Base-by-base conservation (phyloP, 1,139 yeast genomes). In the Zygosaccharomyces pseudobailii region DNA sequence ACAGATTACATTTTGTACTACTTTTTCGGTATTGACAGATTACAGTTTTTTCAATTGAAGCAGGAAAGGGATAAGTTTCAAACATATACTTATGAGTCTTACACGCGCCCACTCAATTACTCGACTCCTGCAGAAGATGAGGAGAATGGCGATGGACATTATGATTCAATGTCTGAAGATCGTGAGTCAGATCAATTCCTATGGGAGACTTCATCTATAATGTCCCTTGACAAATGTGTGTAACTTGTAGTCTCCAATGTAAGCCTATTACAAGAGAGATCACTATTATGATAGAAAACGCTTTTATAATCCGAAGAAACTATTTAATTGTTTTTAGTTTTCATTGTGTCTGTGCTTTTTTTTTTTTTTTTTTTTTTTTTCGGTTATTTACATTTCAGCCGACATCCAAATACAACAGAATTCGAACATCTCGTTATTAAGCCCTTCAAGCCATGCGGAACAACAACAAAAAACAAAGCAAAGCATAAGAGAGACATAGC, bases 1-100 rank as follows among this genome's bases (percentile, higher is more conserved):
- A 42, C 47, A 25, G 63, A 63, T 45, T 53, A 55, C 42, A 13
- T 58, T 6, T 33, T 58, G 23, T 57, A 58, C 51, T 56, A 54
- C 38, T n/a, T 58, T 4, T 56, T 61, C 28, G 63, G 63, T 6
- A 46, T 50, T 9, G 67, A 62, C 46, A 50, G 53, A 21, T 39
- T 45, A 6, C 64, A 65, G 2, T 63, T 47, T 45, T 64, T 59
- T 48, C 46, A 54, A 33, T 41, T 62, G 20, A 46, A 49, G 32
- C 53, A 54, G 8, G 56, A 54, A 38, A 49, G 61, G 17, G 48
- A 53, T 7, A 37, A 42, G n/a, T 61, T 61, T 45, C 49, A 51
- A 33, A 43, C 43, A 28, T 50, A 50, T 27, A 55, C 62, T 13
- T 54, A 49, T 19, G 41, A 32, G 45, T 39, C 51, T 17, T 49